phyloP scores from a whole-genome alignment of 169 alveolate genomes.

The Perkinsus chesapeaki region DNA sequence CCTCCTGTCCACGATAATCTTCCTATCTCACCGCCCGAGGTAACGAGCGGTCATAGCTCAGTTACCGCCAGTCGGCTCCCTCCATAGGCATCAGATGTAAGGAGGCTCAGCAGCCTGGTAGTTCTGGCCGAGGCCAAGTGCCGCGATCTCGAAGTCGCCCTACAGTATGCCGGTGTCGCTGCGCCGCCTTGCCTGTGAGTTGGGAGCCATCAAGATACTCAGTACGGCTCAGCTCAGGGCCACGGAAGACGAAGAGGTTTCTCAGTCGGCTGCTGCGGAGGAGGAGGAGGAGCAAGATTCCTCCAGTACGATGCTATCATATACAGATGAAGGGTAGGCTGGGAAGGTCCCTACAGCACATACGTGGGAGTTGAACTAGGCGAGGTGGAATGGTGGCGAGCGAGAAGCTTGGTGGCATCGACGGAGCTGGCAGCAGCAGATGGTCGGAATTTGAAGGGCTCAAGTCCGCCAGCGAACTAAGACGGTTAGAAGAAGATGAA shows the following conservation, averaged over 20 bases:
- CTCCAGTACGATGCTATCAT: too few species aligned
- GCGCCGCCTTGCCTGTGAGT: background rate
- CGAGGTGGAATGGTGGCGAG: too few species aligned
- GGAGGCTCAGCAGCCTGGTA: background rate
- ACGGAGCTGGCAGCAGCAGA: background rate
- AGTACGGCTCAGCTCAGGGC: background rate
- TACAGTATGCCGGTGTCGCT: background rate
- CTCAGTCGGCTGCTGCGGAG: background rate
- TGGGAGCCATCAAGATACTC: background rate
- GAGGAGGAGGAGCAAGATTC: background rate
- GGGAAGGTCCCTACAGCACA: too few species aligned
- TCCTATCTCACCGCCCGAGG: too few species aligned
- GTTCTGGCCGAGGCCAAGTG: background rate
- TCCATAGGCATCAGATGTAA: too few species aligned
- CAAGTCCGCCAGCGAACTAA: background rate
- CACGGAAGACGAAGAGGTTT: background rate
- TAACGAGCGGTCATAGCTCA: too few species aligned
- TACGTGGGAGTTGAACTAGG: too few species aligned
- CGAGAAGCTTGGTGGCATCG: background rate
- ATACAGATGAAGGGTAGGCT: too few species aligned
- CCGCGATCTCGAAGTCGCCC: background rate
- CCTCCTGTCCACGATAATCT: too few species aligned
- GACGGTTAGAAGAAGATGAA: background rate
- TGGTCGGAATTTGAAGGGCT: background rate
- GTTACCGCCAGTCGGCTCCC: too few species aligned